Percentiles rank a stretch among this genome's conserved stretches.
phyloP scores from a whole-genome alignment of 1,139 yeast genomes.

The Trichomonascaceae sp. region DNA sequence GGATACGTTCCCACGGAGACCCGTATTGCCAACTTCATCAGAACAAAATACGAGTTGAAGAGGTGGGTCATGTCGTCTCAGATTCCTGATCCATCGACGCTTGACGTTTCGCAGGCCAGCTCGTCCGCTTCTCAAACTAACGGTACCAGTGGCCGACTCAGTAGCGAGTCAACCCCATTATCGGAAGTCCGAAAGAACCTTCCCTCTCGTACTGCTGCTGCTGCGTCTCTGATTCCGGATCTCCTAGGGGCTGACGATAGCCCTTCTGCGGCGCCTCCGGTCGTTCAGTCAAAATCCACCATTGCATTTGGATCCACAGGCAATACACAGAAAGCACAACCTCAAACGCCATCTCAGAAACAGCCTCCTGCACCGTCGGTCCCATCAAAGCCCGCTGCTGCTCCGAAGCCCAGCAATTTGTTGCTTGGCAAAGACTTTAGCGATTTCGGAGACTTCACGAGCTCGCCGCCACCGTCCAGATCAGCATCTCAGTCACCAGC shows the following conservation, averaged over 20 bases:
- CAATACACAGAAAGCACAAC: no score
- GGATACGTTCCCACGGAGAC: conserved; percentile 69
- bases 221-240: conserved; percentile 7
- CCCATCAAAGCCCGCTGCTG: conserved; percentile 13
- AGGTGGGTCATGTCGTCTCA: conserved; percentile 55
- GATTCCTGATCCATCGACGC: conserved; percentile 47
- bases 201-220: conserved; percentile 6
- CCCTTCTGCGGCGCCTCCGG: conserved; percentile 7
- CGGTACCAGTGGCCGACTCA: conserved; percentile 1
- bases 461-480: conserved; percentile 12
- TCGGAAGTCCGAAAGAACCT: conserved; percentile 16
- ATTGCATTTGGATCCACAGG: not conserved
- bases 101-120: conserved; percentile 13
- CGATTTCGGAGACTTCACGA: no score
- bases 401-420: conserved; percentile 14
- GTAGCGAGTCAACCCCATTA: conserved; percentile 11
- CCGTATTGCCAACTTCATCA: conserved; percentile 77
- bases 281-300: conserved; percentile 4
- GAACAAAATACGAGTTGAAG: conserved; percentile 81
- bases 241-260: conserved; percentile 6
- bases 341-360: no score
- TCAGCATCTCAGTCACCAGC: conserved; percentile 9
- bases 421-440: no score
- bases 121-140: not conserved
- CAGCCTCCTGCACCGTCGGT: no score